Evolutionary conservation across 2,329 filamentous ascomycete species (phyloP).

Genomic region (Clonostachys rosea): DNA sequence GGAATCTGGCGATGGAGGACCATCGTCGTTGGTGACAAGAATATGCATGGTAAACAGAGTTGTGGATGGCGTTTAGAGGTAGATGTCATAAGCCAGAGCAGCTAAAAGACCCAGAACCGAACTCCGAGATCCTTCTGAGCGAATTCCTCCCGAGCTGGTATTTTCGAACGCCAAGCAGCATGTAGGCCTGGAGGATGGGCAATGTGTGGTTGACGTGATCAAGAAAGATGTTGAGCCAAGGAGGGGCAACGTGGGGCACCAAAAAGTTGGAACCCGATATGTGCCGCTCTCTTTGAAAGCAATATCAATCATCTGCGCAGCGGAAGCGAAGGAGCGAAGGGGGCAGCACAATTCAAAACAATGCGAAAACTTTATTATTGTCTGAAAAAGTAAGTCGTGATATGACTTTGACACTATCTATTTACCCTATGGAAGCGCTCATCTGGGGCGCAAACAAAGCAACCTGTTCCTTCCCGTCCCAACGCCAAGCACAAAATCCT

Average conservation of each 20-base stretch:
- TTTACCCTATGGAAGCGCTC: not conserved
- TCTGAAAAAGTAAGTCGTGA: not conserved
- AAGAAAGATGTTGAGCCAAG: not conserved
- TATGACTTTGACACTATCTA: not conserved
- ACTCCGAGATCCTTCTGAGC: too few relatives aligned
- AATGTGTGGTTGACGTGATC: not conserved
- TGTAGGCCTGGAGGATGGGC: too few relatives aligned
- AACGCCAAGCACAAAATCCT: not conserved
- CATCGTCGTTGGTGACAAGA: conserved; percentile 74
- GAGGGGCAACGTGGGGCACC: conserved; percentile 3
- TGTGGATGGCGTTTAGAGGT: too few relatives aligned
- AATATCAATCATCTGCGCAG: not conserved
- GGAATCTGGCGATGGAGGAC: conserved; percentile 71
- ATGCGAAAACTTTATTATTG: too few relatives aligned
- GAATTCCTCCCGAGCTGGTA: too few relatives aligned
- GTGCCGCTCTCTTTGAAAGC: not conserved
- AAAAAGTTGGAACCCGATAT: not conserved
- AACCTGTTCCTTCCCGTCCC: not conserved
- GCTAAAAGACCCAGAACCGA: too few relatives aligned
- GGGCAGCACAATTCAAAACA: too few relatives aligned
- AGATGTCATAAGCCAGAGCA: too few relatives aligned
- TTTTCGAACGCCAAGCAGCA: too few relatives aligned
- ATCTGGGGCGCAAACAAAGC: not conserved
- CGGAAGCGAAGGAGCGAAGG: not conserved
- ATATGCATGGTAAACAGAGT: conserved; percentile 47